Evolutionary conservation across 768 basidiomycete species (phyloP), one percentile per base, ranked within the genome.

Genomic region (Piloderma croceum): DNA sequence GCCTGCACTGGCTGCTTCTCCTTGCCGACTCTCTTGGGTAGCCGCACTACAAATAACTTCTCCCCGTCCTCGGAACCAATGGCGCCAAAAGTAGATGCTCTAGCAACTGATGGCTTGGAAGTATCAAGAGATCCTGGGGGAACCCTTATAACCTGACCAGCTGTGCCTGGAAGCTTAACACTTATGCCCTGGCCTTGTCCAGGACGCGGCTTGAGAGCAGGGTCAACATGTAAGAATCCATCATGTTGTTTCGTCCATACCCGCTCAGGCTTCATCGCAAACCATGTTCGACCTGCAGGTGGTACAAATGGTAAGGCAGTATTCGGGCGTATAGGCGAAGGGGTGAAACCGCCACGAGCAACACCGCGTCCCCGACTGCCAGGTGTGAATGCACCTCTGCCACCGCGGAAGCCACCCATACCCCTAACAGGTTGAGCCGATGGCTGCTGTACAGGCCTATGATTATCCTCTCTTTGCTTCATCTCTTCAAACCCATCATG

Each of bases 401-500:
- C 61, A 39, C 71, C 71, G 52, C 71, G 75, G 46, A 64, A 59
- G 10, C 58, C 59, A 21, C 60, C 53, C 38, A 59, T 47, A 37
- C 66, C 62, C 42, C 61, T 57, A 24, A 54, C 39, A 20, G 52
- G 17, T 41, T 54, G 61, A 31, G 58, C 54, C 34, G 65, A 65
- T n/a, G 46, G 21, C 25, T 57, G 52, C 27, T 59, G 64, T 20
- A 60, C 54, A 12, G 59, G 54, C 23, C 58, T 61, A 31, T 71
- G 70, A 39, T 71, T 69, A 43, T 88, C 83, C 44, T 90, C 88
- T 50, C 74, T 74, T 39, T 70, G 71, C 62, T 79, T 87, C 76
- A 90, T 76, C 64, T 93, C 87, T 59, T 90, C 88, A 47, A 82
- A 93, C 2, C 89, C 88, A 54, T 90, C 88, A 54, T 92, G 90